Evolutionary conservation across 768 basidiomycete genomes (phyloP).

Genomic region (Psilocybe azurescens): DNA sequence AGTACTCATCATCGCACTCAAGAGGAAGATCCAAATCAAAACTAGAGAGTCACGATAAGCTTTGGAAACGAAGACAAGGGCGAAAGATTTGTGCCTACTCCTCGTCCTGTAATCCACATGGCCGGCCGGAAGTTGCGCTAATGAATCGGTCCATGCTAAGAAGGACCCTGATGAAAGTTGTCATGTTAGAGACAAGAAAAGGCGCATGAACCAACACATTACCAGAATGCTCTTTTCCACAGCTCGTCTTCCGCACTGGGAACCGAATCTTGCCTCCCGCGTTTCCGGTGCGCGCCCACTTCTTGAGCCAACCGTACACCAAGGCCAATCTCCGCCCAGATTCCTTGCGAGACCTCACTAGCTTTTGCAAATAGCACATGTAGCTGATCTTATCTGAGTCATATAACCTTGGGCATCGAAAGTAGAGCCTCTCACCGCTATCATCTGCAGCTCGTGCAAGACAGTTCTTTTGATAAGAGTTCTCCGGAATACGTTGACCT

Average conservation of each 20-base stretch:
- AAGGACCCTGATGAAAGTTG: slow-evolving; percentile 45
- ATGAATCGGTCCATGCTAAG: slow-evolving; percentile 51
- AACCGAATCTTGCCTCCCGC: slow-evolving; percentile 30
- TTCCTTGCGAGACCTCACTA: slow-evolving; percentile 53
- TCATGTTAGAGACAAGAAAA: not conserved
- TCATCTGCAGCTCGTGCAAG: slow-evolving; percentile 76
- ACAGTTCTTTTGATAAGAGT: slow-evolving; percentile 62
- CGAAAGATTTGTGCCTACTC: slow-evolving; percentile 44
- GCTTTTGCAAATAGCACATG: slow-evolving; percentile 53
- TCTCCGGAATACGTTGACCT: slow-evolving; percentile 67
- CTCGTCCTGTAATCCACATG: slow-evolving; percentile 75
- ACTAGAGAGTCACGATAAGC: slow-evolving; percentile 35
- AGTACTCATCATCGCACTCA: slow-evolving; percentile 74
- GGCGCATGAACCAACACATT: not conserved
- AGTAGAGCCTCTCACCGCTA: slow-evolving; percentile 47
- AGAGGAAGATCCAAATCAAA: slow-evolving; percentile 74
- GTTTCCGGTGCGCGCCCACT: slow-evolving; percentile 66
- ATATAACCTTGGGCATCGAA: not conserved
- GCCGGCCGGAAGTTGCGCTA: slow-evolving; percentile 65
- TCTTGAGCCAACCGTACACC: slow-evolving; percentile 79
- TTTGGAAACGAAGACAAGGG: slow-evolving; percentile 27
- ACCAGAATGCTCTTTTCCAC: slow-evolving; percentile 77
- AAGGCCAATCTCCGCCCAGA: slow-evolving; percentile 69
- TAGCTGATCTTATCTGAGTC: slow-evolving; percentile 38
- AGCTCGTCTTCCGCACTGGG: slow-evolving; percentile 67